Base-by-base conservation (phyloP, 257 asterid genomes). In the Fraxinus quadrangulata region DNA sequence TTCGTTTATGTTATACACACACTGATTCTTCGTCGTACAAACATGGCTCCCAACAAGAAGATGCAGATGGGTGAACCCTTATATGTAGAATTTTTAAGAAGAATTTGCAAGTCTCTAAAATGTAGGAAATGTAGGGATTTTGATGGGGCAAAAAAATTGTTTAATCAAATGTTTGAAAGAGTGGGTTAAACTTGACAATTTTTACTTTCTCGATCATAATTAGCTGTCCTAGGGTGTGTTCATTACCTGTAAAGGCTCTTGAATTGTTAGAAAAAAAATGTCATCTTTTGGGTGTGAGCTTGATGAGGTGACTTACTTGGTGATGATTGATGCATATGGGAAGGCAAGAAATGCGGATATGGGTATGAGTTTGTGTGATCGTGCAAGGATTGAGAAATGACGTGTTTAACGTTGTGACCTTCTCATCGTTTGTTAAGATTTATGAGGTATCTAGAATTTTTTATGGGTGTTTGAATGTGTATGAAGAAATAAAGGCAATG, bases 401-500 rank as follows among this genome's bases (percentile, higher is more conserved):
- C 91, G 90, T 2, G 82, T 96, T 51, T 31, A 96, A 93, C 84
- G 91, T 96, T 28, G 81, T 75, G 11, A 87, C 98, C 1, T 96
- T 93, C 63, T 75, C 94, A 2, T 89, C 97, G 0, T 67, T 93
- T 89, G 85, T 96, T 78, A 87, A 86, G 84, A 88, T 89, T 77
- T 83, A 96, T 47, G 94, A 92, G 70, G 34, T 88, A 2, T 72
- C 88, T 8, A 92, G 96, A 56, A 93, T 90, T 83, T 92, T 80
- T 67, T 98, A 31, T 31, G 33, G 98, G 65, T 93, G 97, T 81
- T 89, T 93, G 87, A 96, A 89, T 92, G 75, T 96, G 72, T 93
- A 92, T 0, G 94, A 96, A 87, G 99, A 93, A 59, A 92, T 96
- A 97, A 96, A 92, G 88, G 96, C 90, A 1, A 87, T 96, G 5